Percentiles rank a stretch among this genome's conserved stretches.
phyloP scores from a whole-genome alignment of 192 early-diverging fungal genomes.

The Rhizophagus sp. region DNA sequence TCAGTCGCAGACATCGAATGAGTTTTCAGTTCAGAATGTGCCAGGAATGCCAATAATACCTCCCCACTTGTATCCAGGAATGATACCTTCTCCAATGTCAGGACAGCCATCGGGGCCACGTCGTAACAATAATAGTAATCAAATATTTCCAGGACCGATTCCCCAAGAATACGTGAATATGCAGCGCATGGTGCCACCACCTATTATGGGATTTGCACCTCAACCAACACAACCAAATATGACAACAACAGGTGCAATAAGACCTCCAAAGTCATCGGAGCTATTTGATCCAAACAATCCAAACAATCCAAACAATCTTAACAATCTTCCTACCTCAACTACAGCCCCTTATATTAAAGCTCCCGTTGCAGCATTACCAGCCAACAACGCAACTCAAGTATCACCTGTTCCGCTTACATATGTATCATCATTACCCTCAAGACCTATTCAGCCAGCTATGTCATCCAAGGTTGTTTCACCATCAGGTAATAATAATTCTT shows the following conservation, averaged over 20 bases:
- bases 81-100: constrained; percentile 9
- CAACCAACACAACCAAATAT: not conserved
- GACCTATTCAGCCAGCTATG: not conserved
- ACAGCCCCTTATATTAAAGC: not conserved
- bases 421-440: not conserved
- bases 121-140: constrained; percentile 16
- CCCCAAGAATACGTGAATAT: constrained; percentile 10
- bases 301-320: constrained; percentile 9
- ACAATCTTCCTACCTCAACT: not conserved
- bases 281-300: constrained; percentile 28
- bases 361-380: not conserved
- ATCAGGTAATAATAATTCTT: not conserved
- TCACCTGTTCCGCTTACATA: not conserved
- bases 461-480: not conserved
- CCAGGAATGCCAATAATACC: constrained; percentile 10
- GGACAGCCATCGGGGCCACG: not conserved
- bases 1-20: not conserved
- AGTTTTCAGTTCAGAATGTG: constrained; percentile 8
- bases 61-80: constrained; percentile 1
- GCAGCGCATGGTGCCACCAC: constrained; percentile 8
- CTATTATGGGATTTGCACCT: constrained; percentile 8
- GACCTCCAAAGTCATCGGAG: constrained; percentile 26
- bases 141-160: constrained; percentile 8
- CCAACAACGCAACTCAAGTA: not conserved
- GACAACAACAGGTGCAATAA: constrained; percentile 6